Evolutionary conservation across 129 eudicot species (phyloP).

Genomic region (Daucus carota): DNA sequence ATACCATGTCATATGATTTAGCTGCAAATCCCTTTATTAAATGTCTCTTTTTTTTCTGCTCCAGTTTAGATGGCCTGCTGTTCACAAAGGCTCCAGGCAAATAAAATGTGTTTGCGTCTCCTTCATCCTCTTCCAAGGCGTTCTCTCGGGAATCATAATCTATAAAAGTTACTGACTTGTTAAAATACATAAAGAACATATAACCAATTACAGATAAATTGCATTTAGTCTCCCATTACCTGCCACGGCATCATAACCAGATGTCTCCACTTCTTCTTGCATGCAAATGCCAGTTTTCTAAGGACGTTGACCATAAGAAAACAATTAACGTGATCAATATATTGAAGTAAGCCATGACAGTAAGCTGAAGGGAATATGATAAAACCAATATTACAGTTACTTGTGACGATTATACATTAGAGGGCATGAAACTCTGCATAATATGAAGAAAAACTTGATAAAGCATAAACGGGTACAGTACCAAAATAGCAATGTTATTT

Average conservation of each 20-base stretch:
- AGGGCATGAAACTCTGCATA: not conserved
- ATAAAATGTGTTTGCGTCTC: constrained; percentile 62
- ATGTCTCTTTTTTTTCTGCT: constrained; percentile 53
- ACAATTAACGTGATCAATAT: not conserved
- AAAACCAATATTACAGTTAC: not conserved
- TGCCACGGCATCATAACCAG: constrained; percentile 59
- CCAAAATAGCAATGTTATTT: not conserved
- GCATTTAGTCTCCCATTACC: constrained; percentile 28
- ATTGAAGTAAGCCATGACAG: not conserved
- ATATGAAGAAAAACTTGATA: not conserved
- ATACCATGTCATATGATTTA: constrained; percentile 47
- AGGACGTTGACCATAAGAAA: not conserved
- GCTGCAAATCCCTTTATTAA: constrained; percentile 33
- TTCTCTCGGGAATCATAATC: constrained; percentile 43
- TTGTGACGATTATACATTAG: not conserved
- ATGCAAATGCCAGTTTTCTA: constrained; percentile 60
- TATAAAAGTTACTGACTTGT: constrained; percentile 9
- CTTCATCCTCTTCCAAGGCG: constrained; percentile 78
- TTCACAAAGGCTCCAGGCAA: constrained; percentile 48
- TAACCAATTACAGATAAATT: not conserved
- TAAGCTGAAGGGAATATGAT: not conserved
- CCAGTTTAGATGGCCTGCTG: constrained; percentile 42
- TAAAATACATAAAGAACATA: not conserved
- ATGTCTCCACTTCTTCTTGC: constrained; percentile 82
- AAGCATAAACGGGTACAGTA: not conserved